Conservation (phyloP, 2,329 filamentous ascomycete genomes). For the Phyllosticta paracitricarpa region DNA sequence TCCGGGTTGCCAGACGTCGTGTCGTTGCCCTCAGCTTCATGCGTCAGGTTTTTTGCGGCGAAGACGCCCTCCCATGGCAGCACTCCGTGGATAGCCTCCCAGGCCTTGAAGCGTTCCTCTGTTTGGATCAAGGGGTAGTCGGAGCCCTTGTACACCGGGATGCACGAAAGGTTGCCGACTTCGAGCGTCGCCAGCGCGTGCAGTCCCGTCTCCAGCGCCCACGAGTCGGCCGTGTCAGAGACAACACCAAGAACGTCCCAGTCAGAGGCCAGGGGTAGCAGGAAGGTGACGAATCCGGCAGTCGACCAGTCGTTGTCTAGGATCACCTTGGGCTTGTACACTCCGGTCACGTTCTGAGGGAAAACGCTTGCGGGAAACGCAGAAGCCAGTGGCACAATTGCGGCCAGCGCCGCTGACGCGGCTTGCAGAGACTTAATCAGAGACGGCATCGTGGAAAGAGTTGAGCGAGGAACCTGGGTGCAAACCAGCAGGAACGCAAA, state of each 20-base stretch:
- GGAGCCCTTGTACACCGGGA: constrained; percentile 39
- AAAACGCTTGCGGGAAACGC: neutral
- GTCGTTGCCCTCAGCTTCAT: constrained; percentile 34
- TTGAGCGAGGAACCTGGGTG: neutral
- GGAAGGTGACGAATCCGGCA: constrained; percentile 33
- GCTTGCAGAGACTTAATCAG: neutral
- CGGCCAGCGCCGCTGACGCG: neutral
- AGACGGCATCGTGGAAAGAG: neutral
- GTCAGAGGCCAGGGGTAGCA: constrained; percentile 35
- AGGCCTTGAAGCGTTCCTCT: constrained; percentile 33
- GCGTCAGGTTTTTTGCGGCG: constrained; percentile 32
- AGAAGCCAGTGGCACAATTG: neutral
- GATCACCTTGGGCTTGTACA: constrained; percentile 24
- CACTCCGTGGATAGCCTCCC: constrained; percentile 35
- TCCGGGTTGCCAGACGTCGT: constrained; percentile 37
- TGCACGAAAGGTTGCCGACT: constrained; percentile 36
- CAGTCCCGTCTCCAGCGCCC: constrained; percentile 36
- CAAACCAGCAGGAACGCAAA: neutral
- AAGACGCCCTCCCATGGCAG: constrained; percentile 40
- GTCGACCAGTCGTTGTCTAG: constrained; percentile 40
- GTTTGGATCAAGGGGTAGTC: constrained; percentile 41
- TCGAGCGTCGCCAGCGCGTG: constrained; percentile 40
- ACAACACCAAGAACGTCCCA: constrained; percentile 36
- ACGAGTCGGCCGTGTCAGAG: constrained; percentile 36
- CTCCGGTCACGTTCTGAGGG: neutral